phyloP scores from a whole-genome alignment of 805 yeast species.

The Candida nemodendra region DNA sequence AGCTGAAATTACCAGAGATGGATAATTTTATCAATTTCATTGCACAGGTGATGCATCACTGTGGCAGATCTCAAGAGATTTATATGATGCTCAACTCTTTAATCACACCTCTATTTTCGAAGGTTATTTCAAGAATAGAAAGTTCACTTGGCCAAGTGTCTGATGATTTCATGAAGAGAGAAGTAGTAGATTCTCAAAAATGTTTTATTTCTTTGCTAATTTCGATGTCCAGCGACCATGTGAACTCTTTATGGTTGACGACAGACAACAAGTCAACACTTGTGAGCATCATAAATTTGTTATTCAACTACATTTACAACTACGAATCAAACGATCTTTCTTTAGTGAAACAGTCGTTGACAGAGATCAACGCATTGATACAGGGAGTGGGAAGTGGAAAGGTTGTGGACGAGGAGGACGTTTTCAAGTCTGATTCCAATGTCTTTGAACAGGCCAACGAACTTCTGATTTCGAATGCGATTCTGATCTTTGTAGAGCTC shows the following conservation, averaged over 20 bases:
- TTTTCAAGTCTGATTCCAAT: constrained; percentile 43
- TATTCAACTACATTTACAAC: constrained; percentile 63
- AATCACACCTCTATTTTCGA: constrained; percentile 68
- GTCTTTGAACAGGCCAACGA: constrained; percentile 65
- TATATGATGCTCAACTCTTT: constrained; percentile 73
- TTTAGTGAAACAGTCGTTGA: constrained; percentile 66
- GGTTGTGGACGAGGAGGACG: constrained; percentile 61
- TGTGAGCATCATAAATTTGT: constrained; percentile 57
- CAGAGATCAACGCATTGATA: constrained; percentile 63
- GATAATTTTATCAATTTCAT: constrained; percentile 80
- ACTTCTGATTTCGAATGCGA: constrained; percentile 63
- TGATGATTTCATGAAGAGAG: constrained; percentile 45
- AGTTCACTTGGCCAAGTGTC: constrained; percentile 17
- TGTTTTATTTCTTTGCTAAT: constrained; percentile 68
- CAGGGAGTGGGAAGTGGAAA: constrained; percentile 66
- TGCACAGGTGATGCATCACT: constrained; percentile 83
- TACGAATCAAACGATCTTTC: constrained; percentile 55
- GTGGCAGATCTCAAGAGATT: constrained; percentile 61
- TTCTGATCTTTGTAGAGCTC: constrained; percentile 70
- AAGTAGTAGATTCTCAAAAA: constrained; percentile 63
- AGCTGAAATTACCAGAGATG: constrained; percentile 63
- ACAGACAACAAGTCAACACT: constrained; percentile 56
- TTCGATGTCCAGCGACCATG: constrained; percentile 71
- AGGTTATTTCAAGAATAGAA: constrained; percentile 47
- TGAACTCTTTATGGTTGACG: constrained; percentile 72